Evolutionary conservation across 1,139 yeast genomes (phyloP).

Genomic region (Eremothecium cymbalariae): DNA sequence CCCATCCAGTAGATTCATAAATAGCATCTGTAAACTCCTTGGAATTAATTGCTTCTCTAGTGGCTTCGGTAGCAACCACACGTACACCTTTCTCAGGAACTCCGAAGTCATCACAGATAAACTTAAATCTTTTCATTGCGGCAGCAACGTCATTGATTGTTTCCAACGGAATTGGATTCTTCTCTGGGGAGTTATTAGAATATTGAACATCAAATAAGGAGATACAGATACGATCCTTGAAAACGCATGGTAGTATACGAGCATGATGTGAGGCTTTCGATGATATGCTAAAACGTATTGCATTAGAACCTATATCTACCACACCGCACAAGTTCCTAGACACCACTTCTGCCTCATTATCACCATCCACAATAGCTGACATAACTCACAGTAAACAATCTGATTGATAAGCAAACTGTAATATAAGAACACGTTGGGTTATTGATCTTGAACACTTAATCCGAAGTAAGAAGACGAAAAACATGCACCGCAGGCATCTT

Average conservation of each 20-base stretch:
- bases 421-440: no score
- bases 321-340: conserved; percentile 49
- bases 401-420: no score
- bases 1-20: conserved; percentile 50
- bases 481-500: no score
- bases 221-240: conserved; percentile 59
- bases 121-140: conserved; percentile 53
- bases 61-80: conserved; percentile 62
- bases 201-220: conserved; percentile 54
- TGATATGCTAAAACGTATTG: conserved; percentile 57
- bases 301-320: conserved; percentile 64
- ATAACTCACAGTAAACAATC: no score
- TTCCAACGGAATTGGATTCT: conserved; percentile 46
- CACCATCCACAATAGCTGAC: conserved; percentile 32
- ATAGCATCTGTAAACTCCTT: conserved; percentile 47
- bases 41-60: conserved; percentile 54
- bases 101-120: conserved; percentile 60
- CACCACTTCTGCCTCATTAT: conserved; percentile 43
- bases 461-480: no score
- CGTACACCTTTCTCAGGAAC: conserved; percentile 49
- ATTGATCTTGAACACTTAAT: no score
- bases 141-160: conserved; percentile 48
- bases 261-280: conserved; percentile 58
- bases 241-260: conserved; percentile 61
- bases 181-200: conserved; percentile 34